A percentile compares a stretch with the other conserved stretches of the same genome.
These are phyloP conservation scores for Clonostachys solani DNA, from an alignment of 2,329 filamentous ascomycete species.

Conservation along the genomic window DNA sequence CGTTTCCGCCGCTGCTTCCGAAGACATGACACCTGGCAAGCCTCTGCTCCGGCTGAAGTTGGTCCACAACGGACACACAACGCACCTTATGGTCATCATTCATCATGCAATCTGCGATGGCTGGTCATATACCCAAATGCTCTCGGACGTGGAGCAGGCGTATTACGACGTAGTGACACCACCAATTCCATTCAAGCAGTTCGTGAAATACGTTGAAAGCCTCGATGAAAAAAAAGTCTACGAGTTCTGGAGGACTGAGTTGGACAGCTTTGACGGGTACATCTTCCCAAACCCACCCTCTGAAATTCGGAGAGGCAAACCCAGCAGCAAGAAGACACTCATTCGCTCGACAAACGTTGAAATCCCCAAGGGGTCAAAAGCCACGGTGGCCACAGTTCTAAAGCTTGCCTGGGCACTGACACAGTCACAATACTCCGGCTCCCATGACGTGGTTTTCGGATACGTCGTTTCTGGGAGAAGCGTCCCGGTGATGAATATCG, in stretches of 20 bases:
- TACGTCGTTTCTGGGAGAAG: not conserved
- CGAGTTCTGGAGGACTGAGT: not conserved
- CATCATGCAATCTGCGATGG: slow-evolving; percentile 8
- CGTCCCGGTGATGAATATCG: slow-evolving; percentile 2
- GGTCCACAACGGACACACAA: not conserved
- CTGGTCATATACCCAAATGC: slow-evolving; percentile 1
- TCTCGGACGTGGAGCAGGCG: not conserved
- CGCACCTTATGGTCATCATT: slow-evolving; percentile 13
- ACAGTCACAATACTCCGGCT: not conserved
- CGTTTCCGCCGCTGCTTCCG: not conserved
- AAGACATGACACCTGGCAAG: slow-evolving; percentile 4
- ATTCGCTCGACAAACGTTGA: not conserved
- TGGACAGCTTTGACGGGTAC: not conserved
- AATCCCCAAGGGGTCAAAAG: slow-evolving; percentile 4
- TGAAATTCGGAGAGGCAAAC: too few species aligned
- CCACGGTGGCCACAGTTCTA: not conserved
- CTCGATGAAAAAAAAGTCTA: slow-evolving; percentile 6
- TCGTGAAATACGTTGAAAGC: slow-evolving; percentile 33
- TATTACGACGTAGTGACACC: slow-evolving; percentile 10
- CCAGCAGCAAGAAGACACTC: not conserved
- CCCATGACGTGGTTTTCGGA: not conserved
- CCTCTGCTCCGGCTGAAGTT: slow-evolving; percentile 3
- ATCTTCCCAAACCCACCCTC: not conserved
- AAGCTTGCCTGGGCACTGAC: not conserved
- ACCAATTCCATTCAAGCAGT: slow-evolving; percentile 26